phyloP scores from a whole-genome alignment of 345 rosid genomes.

The Camelina hispida region DNA sequence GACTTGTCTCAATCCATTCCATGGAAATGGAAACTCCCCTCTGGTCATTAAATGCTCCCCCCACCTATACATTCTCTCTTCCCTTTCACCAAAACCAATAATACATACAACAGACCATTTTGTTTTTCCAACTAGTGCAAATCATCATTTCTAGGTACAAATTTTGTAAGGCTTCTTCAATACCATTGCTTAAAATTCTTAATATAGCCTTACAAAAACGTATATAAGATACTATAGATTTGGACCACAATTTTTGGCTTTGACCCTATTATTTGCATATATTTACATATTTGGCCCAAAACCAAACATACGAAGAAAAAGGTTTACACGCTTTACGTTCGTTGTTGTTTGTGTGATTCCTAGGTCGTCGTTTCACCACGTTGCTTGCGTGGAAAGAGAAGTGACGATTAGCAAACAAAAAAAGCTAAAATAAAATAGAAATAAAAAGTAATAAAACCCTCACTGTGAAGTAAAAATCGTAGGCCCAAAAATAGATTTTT shows the following conservation, averaged over 20 bases:
- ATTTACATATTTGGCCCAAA: slow-evolving; percentile 17
- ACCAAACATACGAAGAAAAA: background rate
- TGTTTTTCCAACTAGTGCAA: slow-evolving; percentile 20
- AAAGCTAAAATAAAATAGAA: background rate
- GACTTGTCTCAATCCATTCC: slow-evolving; percentile 37
- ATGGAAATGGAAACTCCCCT: slow-evolving; percentile 23
- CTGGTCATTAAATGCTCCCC: slow-evolving; percentile 24
- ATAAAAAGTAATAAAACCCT: slow-evolving; percentile 10
- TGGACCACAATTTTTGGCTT: background rate
- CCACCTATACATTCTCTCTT: slow-evolving; percentile 35
- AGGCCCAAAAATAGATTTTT: slow-evolving; percentile 26
- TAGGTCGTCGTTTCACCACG: slow-evolving; percentile 48
- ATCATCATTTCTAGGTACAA: background rate
- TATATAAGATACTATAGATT: background rate
- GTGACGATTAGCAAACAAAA: slow-evolving; percentile 10
- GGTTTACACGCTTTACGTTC: slow-evolving; percentile 3
- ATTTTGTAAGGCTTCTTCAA: background rate
- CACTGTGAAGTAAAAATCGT: slow-evolving; percentile 30
- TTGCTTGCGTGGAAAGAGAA: slow-evolving; percentile 48
- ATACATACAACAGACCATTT: background rate
- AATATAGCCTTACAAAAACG: background rate
- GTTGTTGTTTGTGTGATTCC: slow-evolving; percentile 16
- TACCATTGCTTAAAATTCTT: background rate
- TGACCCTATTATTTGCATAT: background rate
- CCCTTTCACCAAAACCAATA: slow-evolving; percentile 19